Percentiles rank a stretch among this genome's conserved stretches.
These are phyloP conservation scores for Scutellaria barbata DNA, from an alignment of 257 asterid species.

Conservation along the genomic window DNA sequence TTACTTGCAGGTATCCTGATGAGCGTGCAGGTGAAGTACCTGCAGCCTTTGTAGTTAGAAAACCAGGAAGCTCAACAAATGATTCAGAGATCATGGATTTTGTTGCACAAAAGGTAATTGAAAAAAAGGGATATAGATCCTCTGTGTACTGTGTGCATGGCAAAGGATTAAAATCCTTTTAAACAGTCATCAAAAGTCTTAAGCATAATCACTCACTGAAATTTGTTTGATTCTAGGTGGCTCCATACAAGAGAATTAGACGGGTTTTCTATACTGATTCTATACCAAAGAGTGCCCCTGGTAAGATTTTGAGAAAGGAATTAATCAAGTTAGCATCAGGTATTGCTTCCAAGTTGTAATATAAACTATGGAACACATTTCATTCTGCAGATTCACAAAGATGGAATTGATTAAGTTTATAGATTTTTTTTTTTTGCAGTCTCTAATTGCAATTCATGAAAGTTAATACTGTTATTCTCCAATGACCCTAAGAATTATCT, in stretches of 20 bases:
- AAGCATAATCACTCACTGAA: slow-evolving; percentile 17
- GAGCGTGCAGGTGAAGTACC: slow-evolving; percentile 66
- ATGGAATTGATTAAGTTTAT: slow-evolving; percentile 20
- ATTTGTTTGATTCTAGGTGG: slow-evolving; percentile 46
- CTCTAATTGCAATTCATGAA: not conserved
- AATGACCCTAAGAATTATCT: slow-evolving; percentile 13
- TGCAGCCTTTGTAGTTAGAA: slow-evolving; percentile 56
- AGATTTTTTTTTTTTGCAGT: not conserved
- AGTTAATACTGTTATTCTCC: not conserved
- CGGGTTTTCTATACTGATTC: slow-evolving; percentile 47
- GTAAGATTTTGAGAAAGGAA: slow-evolving; percentile 60
- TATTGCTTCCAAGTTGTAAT: slow-evolving; percentile 46
- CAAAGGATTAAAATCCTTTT: too few relatives aligned
- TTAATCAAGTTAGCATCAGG: slow-evolving; percentile 48
- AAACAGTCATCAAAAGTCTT: not conserved
- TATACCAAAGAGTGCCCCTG: slow-evolving; percentile 62
- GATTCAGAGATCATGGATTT: slow-evolving; percentile 50
- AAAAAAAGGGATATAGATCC: not conserved
- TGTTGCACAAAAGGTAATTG: slow-evolving; percentile 52
- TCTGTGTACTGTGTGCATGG: too few relatives aligned
- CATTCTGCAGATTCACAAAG: slow-evolving; percentile 7
- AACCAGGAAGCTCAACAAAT: slow-evolving; percentile 42
- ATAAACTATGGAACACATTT: not conserved
- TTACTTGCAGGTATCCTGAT: slow-evolving; percentile 54
- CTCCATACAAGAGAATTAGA: slow-evolving; percentile 64